Percentiles rank a stretch among this genome's conserved stretches.
Conservation (phyloP, 2,329 filamentous ascomycete species). For the Ophiognomonia clavigignenti-juglandacearum region DNA sequence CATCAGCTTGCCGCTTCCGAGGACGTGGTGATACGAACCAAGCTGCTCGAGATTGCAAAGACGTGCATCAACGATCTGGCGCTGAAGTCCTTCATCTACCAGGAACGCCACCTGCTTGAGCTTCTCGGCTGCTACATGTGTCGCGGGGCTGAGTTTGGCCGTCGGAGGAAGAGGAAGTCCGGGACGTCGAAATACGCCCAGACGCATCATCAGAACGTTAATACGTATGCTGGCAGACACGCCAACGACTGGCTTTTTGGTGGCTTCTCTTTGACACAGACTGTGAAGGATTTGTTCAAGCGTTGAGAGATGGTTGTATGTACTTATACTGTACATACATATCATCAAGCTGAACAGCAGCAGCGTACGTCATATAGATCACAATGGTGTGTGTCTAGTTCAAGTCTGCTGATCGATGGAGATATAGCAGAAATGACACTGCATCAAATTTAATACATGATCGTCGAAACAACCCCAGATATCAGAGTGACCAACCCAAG, state of each 20-base stretch:
- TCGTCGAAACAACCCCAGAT: too few relatives aligned
- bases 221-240: conserved; percentile 14
- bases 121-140: conserved; percentile 19
- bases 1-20: conserved; percentile 6
- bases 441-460: too few relatives aligned
- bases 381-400: too few relatives aligned
- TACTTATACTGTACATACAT: too few relatives aligned
- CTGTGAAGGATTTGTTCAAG: conserved; percentile 2
- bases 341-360: too few relatives aligned
- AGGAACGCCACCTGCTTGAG: conserved; percentile 19
- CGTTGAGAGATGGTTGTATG: too few relatives aligned
- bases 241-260: conserved; percentile 14
- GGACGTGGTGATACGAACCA: conserved; percentile 4
- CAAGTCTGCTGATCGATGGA: too few relatives aligned
- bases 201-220: conserved; percentile 6
- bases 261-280: conserved; percentile 11
- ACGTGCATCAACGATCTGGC: conserved; percentile 15
- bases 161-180: conserved; percentile 3
- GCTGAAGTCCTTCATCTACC: conserved; percentile 15
- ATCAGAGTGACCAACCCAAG: too few relatives aligned
- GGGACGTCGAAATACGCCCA: not conserved
- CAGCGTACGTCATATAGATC: too few relatives aligned
- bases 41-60: conserved; percentile 10
- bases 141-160: conserved; percentile 25
- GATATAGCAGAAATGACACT: too few relatives aligned